Percentiles rank a stretch among this genome's conserved stretches.
phyloP scores from a whole-genome alignment of 2,329 filamentous ascomycete genomes.

The Ceratocystis papillata region DNA sequence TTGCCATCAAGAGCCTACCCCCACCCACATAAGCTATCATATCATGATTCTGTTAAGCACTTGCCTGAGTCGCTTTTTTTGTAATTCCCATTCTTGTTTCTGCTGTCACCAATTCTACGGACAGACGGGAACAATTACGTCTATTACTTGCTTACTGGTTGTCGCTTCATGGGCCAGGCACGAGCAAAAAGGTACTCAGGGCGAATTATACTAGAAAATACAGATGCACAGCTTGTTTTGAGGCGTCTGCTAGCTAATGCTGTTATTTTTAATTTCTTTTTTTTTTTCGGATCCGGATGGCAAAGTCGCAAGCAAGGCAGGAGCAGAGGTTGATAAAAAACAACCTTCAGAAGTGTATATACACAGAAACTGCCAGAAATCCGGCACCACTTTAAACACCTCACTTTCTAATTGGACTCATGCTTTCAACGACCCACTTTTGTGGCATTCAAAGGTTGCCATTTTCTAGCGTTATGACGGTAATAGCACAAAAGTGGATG shows the following conservation, averaged over 20 bases:
- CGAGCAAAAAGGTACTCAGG: neutral
- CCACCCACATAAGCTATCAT: neutral
- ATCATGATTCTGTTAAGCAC: neutral
- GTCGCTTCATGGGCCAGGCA: neutral
- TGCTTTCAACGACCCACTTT: neutral
- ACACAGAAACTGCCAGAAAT: conserved; percentile 7
- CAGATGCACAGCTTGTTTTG: neutral
- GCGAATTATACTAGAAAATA: neutral
- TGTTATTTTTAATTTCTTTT: neutral
- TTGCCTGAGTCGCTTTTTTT: neutral
- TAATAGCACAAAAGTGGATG: conserved; percentile 7
- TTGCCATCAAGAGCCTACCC: neutral
- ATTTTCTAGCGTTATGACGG: neutral
- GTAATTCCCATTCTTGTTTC: no score
- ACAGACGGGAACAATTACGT: neutral
- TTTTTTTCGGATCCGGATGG: neutral
- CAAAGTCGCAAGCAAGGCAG: neutral
- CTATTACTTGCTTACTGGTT: no score
- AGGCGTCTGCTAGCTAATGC: neutral
- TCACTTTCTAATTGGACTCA: neutral
- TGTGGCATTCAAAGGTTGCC: neutral
- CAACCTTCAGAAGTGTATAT: conserved; percentile 10
- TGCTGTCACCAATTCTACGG: neutral
- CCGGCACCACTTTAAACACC: neutral
- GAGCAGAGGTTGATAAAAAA: neutral